Base-by-base conservation (phyloP, 2,329 filamentous ascomycete genomes). In the Didymella arachidicola region DNA sequence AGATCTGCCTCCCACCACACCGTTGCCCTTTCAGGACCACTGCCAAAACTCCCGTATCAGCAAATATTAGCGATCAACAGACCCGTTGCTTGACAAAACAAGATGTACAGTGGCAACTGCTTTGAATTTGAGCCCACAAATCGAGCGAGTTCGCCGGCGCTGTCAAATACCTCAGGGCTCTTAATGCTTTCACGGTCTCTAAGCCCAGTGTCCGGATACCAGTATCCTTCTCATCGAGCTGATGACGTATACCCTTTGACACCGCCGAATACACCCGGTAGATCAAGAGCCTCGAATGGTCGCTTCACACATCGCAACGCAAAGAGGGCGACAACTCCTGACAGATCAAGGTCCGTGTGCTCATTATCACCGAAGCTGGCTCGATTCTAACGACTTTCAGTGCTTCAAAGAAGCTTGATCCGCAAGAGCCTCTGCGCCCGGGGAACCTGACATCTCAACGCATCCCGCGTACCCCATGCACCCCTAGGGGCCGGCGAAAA, bases 121-220 rank as follows among this genome's bases (percentile, higher is more conserved):
- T 19, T 41, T 8, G 4, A 11, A 22, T 0, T 10, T 7, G 22
- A 49, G 3, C 46, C 7, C 16, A 16, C 22, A 2, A 7, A 2
- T 53, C 48, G 51, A 39, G 45, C 43, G n/a, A 25, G 30, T 11
- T 56, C 62, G 2, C 47, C 53, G 8, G 50, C 59, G 0, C 18
- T 51, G 3, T 62, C 62, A 3, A 46, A 59, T 12, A 46, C 26
- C 6, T 61, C 56, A 2, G 53, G 55, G 30, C 22, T 60, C 11
- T 57, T 49, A 4, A 36, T 46, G 7, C 30, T 53, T 14, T 55
- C 59, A 2, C 46, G 53, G n/a, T 48, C 61, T 29, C 61, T 56
- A 2, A 61, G 58, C 4, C 58, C 58, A 22, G 58, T 54, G n/a
- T 41, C 52, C 32, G 55, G 41, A 7, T 46, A 53, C 19, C 36